These are phyloP conservation scores for Sphaerobolus stellatus DNA, from an alignment of 1,284 basidiomycete genomes.

Conservation along the genomic window DNA sequence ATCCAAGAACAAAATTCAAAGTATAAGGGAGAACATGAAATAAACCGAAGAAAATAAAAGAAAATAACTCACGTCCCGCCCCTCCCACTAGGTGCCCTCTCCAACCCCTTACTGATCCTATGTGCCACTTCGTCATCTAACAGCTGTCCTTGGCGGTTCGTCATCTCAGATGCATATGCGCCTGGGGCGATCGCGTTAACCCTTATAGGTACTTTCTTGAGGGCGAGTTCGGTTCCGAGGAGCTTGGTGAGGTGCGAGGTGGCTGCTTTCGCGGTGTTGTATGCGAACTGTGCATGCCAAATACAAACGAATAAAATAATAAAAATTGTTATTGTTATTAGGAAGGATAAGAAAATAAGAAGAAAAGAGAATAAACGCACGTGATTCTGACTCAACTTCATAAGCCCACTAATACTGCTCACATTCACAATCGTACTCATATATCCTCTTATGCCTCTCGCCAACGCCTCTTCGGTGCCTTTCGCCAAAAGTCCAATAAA, in stretches of 20 bases:
- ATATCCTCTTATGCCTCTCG: too few relatives aligned
- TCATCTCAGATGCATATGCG: slow-evolving; percentile 56
- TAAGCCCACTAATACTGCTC: slow-evolving; percentile 70
- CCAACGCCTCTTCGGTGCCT: slow-evolving; percentile 55
- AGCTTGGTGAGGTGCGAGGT: slow-evolving; percentile 71
- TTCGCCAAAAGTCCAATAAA: slow-evolving; percentile 73
- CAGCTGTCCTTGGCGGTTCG: slow-evolving; percentile 42
- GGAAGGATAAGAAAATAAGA: too few relatives aligned
- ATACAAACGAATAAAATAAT: neutral
- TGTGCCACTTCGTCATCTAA: slow-evolving; percentile 44
- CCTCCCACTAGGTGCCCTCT: slow-evolving; percentile 59
- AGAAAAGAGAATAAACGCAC: slow-evolving; percentile 41
- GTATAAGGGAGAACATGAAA: neutral
- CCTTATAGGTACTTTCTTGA: slow-evolving; percentile 66
- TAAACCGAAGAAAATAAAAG: neutral
- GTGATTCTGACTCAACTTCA: slow-evolving; percentile 71
- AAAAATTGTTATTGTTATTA: too few relatives aligned
- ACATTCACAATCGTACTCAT: slow-evolving; percentile 71
- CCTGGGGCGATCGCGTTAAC: slow-evolving; percentile 64
- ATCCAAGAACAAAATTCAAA: too few relatives aligned
- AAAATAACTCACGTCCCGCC: slow-evolving; percentile 59
- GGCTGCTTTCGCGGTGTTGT: slow-evolving; percentile 78
- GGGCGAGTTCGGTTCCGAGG: slow-evolving; percentile 70
- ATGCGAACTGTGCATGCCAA: slow-evolving; percentile 57
- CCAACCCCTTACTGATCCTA: slow-evolving; percentile 52